Evolutionary conservation across 495 filamentous ascomycete species (phyloP).

Genomic region (Daldinia concentrica): DNA sequence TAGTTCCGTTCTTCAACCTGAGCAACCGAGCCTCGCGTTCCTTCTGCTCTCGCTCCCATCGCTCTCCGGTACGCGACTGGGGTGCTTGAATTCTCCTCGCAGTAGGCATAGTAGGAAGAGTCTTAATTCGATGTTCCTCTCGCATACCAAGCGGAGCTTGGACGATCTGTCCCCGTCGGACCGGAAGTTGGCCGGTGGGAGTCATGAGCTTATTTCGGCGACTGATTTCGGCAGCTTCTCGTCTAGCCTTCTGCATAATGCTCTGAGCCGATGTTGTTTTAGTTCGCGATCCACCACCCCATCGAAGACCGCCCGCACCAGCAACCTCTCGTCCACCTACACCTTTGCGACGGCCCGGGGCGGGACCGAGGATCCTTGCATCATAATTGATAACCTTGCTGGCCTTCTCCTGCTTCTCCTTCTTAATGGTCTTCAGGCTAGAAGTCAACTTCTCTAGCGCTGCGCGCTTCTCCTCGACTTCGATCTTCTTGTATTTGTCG

Average conservation of each 20-base stretch:
- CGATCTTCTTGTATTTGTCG: slow-evolving; percentile 50
- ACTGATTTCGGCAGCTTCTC: slow-evolving; percentile 44
- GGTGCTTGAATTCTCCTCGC: slow-evolving; percentile 25
- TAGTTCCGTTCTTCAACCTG: slow-evolving; percentile 18
- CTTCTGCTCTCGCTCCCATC: slow-evolving; percentile 23
- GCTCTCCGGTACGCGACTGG: slow-evolving; percentile 4
- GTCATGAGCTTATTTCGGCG: slow-evolving; percentile 41
- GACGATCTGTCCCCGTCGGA: slow-evolving; percentile 45
- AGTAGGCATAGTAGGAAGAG: slow-evolving; percentile 39
- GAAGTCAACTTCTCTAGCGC: slow-evolving; percentile 51
- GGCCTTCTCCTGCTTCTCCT: slow-evolving; percentile 45
- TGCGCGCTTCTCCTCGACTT: slow-evolving; percentile 60
- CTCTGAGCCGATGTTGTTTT: slow-evolving; percentile 38
- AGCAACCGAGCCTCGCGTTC: slow-evolving; percentile 38
- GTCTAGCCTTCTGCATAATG: slow-evolving; percentile 42
- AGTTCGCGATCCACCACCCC: slow-evolving; percentile 43
- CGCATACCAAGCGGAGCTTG: slow-evolving; percentile 52
- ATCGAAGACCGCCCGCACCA: slow-evolving; percentile 26
- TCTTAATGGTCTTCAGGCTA: slow-evolving; percentile 40
- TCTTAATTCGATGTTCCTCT: slow-evolving; percentile 45
- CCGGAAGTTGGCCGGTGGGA: slow-evolving; percentile 33
- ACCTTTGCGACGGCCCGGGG: slow-evolving; percentile 28
- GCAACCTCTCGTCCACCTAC: neutral
- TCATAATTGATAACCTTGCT: slow-evolving; percentile 45
- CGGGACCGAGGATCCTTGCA: slow-evolving; percentile 30